phyloP scores from a whole-genome alignment of 2,329 filamentous ascomycete species.

The Colletotrichum chlorophyti region DNA sequence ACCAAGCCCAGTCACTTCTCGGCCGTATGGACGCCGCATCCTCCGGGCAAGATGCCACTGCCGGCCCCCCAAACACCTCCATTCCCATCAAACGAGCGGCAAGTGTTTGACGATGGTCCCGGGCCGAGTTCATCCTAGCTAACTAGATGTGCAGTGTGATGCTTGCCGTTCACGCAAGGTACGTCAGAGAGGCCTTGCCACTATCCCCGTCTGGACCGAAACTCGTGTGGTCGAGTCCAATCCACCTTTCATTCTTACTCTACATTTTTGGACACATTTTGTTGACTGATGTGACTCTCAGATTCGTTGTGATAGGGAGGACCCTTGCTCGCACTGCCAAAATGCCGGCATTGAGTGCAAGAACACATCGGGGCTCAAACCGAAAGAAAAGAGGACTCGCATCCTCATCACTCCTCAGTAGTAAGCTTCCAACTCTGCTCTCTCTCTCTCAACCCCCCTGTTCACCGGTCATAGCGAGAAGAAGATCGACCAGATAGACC shows the following conservation, averaged over 20 bases:
- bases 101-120: background rate
- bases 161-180: conserved; percentile 42
- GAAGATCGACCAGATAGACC: conserved; percentile 46
- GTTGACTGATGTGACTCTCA: background rate
- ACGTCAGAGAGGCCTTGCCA: conserved; percentile 12
- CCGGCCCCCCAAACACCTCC: background rate
- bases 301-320: conserved; percentile 21
- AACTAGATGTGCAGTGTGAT: conserved; percentile 36
- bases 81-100: conserved; percentile 23
- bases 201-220: no score
- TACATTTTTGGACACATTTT: background rate
- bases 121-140: background rate
- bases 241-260: no score
- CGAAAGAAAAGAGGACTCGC: conserved; percentile 21
- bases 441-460: no score
- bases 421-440: background rate
- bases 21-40: conserved; percentile 14
- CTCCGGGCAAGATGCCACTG: background rate
- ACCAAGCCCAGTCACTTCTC: no score
- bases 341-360: conserved; percentile 21
- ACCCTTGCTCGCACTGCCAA: conserved; percentile 14
- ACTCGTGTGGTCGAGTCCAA: no score
- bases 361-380: conserved; percentile 14
- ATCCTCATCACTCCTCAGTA: conserved; percentile 17
- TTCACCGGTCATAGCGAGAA: conserved; percentile 36